phyloP scores from a whole-genome alignment of 2,329 filamentous ascomycete species.

The Cyphellophora attinorum region DNA sequence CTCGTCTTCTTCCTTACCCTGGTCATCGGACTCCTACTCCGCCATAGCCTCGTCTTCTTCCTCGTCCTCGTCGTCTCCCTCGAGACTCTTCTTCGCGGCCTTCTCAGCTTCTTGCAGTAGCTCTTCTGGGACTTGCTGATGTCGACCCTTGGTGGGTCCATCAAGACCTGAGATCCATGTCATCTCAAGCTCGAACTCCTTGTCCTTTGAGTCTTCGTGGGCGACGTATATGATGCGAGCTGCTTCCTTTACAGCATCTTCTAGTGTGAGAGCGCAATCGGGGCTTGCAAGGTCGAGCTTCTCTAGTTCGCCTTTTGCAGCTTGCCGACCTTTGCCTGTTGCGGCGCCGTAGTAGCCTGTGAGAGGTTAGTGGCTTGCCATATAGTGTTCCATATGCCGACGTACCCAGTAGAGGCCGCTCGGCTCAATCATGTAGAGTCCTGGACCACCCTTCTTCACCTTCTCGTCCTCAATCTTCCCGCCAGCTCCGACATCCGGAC shows the following conservation, averaged over 20 bases:
- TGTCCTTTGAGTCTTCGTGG: slow-evolving; percentile 98
- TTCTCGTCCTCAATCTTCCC: slow-evolving; percentile 61
- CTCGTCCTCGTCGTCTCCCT: slow-evolving; percentile 74
- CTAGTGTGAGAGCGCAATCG: slow-evolving; percentile 56
- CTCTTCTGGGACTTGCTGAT: slow-evolving; percentile 87
- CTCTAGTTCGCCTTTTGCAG: slow-evolving; percentile 95
- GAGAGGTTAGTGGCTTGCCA: slow-evolving; percentile 3
- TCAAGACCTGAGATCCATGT: slow-evolving; percentile 84
- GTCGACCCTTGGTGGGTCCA: slow-evolving; percentile 84
- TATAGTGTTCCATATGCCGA: slow-evolving; percentile 1
- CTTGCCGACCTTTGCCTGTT: slow-evolving; percentile 91
- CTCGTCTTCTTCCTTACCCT: background rate
- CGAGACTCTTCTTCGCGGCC: slow-evolving; percentile 80
- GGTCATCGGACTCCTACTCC: too few species aligned
- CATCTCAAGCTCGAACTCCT: slow-evolving; percentile 99
- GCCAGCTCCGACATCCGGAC: slow-evolving; percentile 69
- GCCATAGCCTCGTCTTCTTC: slow-evolving; percentile 80
- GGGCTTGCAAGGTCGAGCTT: slow-evolving; percentile 81
- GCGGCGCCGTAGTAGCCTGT: slow-evolving; percentile 94
- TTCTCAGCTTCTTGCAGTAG: slow-evolving; percentile 85
- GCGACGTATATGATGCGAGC: slow-evolving; percentile 95
- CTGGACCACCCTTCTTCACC: slow-evolving; percentile 70
- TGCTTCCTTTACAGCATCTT: slow-evolving; percentile 89
- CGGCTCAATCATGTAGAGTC: slow-evolving; percentile 97
- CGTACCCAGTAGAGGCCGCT: slow-evolving; percentile 86